Percentiles rank a stretch among this genome's conserved stretches.
Conservation (phyloP, 768 basidiomycete genomes). For the Pulveroboletus ravenelii region DNA sequence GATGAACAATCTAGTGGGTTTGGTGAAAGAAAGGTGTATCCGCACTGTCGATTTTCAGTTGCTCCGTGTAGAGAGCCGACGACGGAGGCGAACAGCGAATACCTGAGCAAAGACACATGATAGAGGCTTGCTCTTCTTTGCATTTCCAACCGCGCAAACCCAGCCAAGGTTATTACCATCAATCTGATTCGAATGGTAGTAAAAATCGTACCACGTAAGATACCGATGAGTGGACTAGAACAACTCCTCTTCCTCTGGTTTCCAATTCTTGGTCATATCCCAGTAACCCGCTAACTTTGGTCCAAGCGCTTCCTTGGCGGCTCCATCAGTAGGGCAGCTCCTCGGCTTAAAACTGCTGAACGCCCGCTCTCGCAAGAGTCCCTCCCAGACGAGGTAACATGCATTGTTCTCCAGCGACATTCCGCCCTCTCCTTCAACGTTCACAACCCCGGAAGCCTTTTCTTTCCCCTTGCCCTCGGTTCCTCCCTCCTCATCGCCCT, state of each 20-base stretch:
- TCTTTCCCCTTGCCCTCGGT: slow-evolving; percentile 27
- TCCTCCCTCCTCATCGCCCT: slow-evolving; percentile 42
- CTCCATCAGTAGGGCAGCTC: slow-evolving; percentile 76
- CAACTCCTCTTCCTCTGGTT: slow-evolving; percentile 73
- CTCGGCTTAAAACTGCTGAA: slow-evolving; percentile 79
- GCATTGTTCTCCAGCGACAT: slow-evolving; percentile 77
- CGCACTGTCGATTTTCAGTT: background rate
- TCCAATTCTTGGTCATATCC: slow-evolving; percentile 93
- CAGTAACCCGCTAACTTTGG: slow-evolving; percentile 84
- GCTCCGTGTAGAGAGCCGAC: slow-evolving; percentile 3
- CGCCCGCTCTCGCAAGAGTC: slow-evolving; percentile 73
- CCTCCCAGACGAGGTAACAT: slow-evolving; percentile 93
- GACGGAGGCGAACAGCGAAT: slow-evolving; percentile 2
- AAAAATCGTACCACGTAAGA: background rate
- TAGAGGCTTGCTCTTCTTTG: background rate
- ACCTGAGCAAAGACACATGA: too few relatives aligned
- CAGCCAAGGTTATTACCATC: background rate
- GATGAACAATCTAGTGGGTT: too few relatives aligned
- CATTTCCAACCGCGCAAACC: slow-evolving; percentile 3
- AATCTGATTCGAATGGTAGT: background rate
- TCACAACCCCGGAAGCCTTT: slow-evolving; percentile 29
- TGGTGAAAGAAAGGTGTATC: too few relatives aligned
- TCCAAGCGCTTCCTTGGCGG: slow-evolving; percentile 84
- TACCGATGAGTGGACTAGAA: slow-evolving; percentile 35
- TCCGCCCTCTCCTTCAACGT: slow-evolving; percentile 9